Conservation (phyloP, 2,329 filamentous ascomycete genomes). For the Monosporascus cannonballus region DNA sequence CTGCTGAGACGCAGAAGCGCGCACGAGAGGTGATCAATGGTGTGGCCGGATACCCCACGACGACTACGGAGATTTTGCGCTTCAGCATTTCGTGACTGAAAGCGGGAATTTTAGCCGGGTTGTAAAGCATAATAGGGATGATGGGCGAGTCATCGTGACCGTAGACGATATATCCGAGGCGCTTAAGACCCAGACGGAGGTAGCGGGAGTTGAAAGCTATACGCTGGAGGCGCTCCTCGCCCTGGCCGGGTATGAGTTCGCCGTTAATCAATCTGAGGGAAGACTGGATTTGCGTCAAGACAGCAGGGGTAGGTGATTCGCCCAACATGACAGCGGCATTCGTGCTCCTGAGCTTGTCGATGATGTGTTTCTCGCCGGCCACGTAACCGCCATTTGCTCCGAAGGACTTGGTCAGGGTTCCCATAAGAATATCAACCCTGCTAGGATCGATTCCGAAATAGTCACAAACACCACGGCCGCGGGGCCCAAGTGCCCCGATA, state of each 20-base stretch:
- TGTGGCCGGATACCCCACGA: slow-evolving; percentile 95
- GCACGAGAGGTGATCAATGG: slow-evolving; percentile 91
- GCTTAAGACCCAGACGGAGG: slow-evolving; percentile 93
- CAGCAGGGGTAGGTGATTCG: slow-evolving; percentile 80
- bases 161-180: slow-evolving; percentile 92
- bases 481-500: slow-evolving; percentile 83
- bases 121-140: slow-evolving; percentile 88
- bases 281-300: slow-evolving; percentile 84
- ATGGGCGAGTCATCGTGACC: slow-evolving; percentile 98
- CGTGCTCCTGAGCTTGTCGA: slow-evolving; percentile 81
- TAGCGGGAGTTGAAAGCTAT: slow-evolving; percentile 98
- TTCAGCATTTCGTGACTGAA: slow-evolving; percentile 98
- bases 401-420: slow-evolving; percentile 96
- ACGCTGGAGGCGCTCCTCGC: slow-evolving; percentile 89
- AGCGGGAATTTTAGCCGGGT: slow-evolving; percentile 97
- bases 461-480: slow-evolving; percentile 89
- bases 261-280: slow-evolving; percentile 85
- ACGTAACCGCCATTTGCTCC: slow-evolving; percentile 97
- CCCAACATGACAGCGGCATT: slow-evolving; percentile 85
- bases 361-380: slow-evolving; percentile 80
- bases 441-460: slow-evolving; percentile 88
- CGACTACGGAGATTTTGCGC: slow-evolving; percentile 94
- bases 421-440: slow-evolving; percentile 95
- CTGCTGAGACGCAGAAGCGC: slow-evolving; percentile 90
- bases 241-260: slow-evolving; percentile 82